Conservation (phyloP, 2,329 filamentous ascomycete species). For the Xylaria polymorpha region DNA sequence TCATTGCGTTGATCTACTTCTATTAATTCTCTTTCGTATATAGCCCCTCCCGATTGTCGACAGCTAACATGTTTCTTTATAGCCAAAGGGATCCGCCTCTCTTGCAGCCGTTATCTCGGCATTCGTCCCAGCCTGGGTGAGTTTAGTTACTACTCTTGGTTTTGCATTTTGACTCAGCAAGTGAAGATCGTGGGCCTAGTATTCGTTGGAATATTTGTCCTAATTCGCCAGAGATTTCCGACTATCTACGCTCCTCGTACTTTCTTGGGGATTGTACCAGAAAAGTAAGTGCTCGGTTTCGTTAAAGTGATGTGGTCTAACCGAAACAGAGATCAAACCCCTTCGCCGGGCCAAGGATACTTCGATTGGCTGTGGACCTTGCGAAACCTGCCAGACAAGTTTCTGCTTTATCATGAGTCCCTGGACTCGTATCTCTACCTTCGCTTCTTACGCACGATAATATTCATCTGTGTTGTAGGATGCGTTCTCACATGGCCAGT, state of each 20-base stretch:
- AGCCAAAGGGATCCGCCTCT: constrained; percentile 48
- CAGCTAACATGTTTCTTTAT: constrained; percentile 16
- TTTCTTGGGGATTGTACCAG: constrained; percentile 46
- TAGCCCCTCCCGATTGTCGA: background rate
- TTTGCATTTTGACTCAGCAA: constrained; percentile 32
- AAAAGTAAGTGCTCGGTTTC: constrained; percentile 42
- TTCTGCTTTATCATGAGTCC: constrained; percentile 85
- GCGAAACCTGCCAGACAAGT: constrained; percentile 73
- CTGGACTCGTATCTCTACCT: constrained; percentile 91
- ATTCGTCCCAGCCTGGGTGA: constrained; percentile 49
- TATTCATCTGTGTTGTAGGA: constrained; percentile 83
- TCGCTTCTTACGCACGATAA: constrained; percentile 82
- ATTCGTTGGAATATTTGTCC: constrained; percentile 46
- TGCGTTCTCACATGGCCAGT: constrained; percentile 86
- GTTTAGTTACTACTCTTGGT: constrained; percentile 21
- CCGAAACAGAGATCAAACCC: constrained; percentile 45
- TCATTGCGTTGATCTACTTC: background rate
- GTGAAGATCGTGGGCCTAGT: constrained; percentile 43
- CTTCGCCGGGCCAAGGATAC: constrained; percentile 40
- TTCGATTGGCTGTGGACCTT: constrained; percentile 47
- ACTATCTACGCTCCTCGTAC: constrained; percentile 49
- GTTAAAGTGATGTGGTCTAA: constrained; percentile 28
- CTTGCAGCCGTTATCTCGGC: constrained; percentile 47
- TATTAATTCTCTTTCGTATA: background rate
- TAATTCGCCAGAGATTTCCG: constrained; percentile 45